A percentile compares a stretch with the other conserved stretches of the same genome.
Conservation (phyloP, 352 stramenopile genomes). For the Phytophthora pisi region DNA sequence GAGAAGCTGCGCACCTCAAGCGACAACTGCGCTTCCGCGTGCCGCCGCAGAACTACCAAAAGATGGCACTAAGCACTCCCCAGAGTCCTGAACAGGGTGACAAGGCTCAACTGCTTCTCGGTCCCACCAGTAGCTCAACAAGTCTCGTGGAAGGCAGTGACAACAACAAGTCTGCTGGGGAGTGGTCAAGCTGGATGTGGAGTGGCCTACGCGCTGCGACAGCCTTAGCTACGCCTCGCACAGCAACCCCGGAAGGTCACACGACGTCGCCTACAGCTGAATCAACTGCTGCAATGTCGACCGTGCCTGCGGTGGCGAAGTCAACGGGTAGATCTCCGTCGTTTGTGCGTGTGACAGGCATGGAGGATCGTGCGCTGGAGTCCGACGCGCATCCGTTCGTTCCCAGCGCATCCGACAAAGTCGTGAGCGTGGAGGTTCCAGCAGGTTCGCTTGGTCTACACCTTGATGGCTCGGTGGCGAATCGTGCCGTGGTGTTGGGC, state of each 20-base stretch:
- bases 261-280: not conserved
- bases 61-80: not conserved
- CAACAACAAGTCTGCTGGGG: constrained; percentile 6
- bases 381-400: constrained; percentile 22
- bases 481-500: constrained; percentile 59
- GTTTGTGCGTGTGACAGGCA: constrained; percentile 35
- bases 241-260: not conserved
- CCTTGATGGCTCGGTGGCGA: constrained; percentile 43
- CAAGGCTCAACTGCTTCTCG: constrained; percentile 22
- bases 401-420: constrained; percentile 17
- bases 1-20: constrained; percentile 57
- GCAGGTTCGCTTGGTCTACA: constrained; percentile 64
- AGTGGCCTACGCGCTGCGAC: constrained; percentile 17
- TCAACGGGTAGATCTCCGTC: constrained; percentile 10
- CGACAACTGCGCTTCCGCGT: constrained; percentile 58
- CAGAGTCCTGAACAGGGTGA: constrained; percentile 16
- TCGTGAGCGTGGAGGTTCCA: constrained; percentile 54
- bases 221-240: constrained; percentile 4
- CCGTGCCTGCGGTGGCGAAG: constrained; percentile 4
- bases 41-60: constrained; percentile 22
- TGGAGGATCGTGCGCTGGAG: constrained; percentile 18
- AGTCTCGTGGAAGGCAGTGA: constrained; percentile 16
- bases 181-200: constrained; percentile 23
- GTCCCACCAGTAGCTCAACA: constrained; percentile 23
- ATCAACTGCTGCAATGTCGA: not conserved